Base-by-base conservation (phyloP, 495 filamentous ascomycete genomes). In the Lepidopterella palustris region DNA sequence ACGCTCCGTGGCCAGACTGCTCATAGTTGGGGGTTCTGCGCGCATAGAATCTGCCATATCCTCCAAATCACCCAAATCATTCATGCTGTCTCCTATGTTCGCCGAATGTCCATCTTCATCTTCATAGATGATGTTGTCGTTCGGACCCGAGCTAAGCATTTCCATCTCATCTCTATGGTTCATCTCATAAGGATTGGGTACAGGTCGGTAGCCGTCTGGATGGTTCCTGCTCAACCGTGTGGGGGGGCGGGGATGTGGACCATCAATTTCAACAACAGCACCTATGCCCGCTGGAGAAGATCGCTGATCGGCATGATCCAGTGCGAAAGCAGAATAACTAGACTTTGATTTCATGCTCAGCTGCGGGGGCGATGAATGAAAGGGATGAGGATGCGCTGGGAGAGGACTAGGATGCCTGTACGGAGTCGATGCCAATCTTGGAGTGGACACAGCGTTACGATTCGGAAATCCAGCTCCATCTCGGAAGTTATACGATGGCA, bases 371-470 rank as follows among this genome's bases (percentile, higher is more conserved):
- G 64, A 60, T 9, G 66, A 61, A 10, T 39, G 61, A 52, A 75
- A 70, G 0, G 72, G 72, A 59, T 73, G 60, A 20, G 18, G 25
- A 59, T 73, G 69, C n/a, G 45, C 25, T 6, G 47, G 45, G 20
- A 71, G 53, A 10, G 69, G 72, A 27, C 27, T 57, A 26, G 72
- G 70, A 59, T 71, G 71, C 25, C 61, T 58, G 53, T 69, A 72
- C 8, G 35, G 47, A 27, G 31, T 42, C 21, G 25, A 24, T 3
- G 32, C 26, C 0, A 21, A 31, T 27, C 57, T 27, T 15, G 32
- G 52, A 25, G 60, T 53, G 15, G 48, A 51, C 42, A 62, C 31
- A n/a, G 51, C 59, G 47, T 68, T 65, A 10, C 23, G 27, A 52
- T 61, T 57, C 4, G 67, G 64, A 24, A 70, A 55, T 25, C 53